A percentile compares a stretch with the other conserved stretches of the same genome.
Evolutionary conservation across 345 rosid genomes (phyloP).

Genomic region (Citrus inodora): DNA sequence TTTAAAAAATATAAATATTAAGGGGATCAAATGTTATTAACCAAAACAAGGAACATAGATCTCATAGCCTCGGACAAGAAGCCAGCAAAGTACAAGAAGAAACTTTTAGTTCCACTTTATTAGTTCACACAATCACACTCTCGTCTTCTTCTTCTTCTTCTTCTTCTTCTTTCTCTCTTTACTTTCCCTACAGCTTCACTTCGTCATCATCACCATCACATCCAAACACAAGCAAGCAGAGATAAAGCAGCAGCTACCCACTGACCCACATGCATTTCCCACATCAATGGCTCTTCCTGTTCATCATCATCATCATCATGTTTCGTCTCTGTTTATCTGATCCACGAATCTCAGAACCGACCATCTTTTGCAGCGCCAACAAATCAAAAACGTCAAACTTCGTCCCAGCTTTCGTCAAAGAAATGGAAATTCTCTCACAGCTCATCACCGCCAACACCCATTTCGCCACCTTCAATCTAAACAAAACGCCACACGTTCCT

Average conservation of each 20-base stretch:
- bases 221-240: neutral
- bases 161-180: no score
- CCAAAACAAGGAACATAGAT: neutral
- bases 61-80: no score
- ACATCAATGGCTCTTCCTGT: constrained; percentile 1
- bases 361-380: constrained; percentile 36
- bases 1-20: no score
- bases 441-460: constrained; percentile 16
- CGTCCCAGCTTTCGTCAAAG: constrained; percentile 43
- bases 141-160: no score
- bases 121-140: neutral
- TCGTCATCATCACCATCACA: neutral
- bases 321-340: constrained; percentile 21
- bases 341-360: constrained; percentile 39
- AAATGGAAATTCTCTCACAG: constrained; percentile 37
- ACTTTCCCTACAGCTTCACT: neutral
- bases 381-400: neutral
- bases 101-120: neutral
- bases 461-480: constrained; percentile 33
- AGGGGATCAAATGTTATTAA: neutral
- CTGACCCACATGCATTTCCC: constrained; percentile 7
- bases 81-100: neutral
- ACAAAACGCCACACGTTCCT: constrained; percentile 6
- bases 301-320: constrained; percentile 8
- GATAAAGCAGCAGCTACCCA: neutral